These are phyloP conservation scores for Pleurotus pulmonarius DNA, from an alignment of 768 basidiomycete species.

Conservation along the genomic window DNA sequence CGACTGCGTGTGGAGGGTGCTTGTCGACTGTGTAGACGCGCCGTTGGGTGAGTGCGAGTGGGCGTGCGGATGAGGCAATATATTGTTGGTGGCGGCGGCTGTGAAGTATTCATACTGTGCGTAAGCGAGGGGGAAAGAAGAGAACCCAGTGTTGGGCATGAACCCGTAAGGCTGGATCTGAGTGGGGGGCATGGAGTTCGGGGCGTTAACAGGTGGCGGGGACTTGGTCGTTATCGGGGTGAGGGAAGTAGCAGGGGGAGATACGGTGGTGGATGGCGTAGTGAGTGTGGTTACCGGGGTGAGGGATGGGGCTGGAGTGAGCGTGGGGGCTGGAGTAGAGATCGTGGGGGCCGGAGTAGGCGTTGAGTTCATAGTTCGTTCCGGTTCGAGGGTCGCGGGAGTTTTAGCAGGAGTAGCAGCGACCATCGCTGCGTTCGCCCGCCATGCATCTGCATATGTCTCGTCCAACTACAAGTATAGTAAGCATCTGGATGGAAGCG, in stretches of 20 bases:
- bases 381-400: conserved; percentile 7
- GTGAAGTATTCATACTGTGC: conserved; percentile 12
- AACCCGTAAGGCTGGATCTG: conserved; percentile 14
- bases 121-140: conserved; percentile 17
- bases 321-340: conserved; percentile 7
- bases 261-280: conserved; percentile 7
- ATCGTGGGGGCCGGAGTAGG: conserved; percentile 8
- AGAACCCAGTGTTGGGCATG: conserved; percentile 9
- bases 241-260: conserved; percentile 7
- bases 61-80: background rate
- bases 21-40: background rate
- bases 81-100: background rate
- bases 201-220: conserved; percentile 13
- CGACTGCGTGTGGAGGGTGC: background rate
- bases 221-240: background rate
- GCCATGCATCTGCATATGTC: conserved; percentile 61
- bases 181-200: conserved; percentile 11
- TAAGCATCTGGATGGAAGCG: background rate
- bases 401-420: conserved; percentile 6
- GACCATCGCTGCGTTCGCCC: conserved; percentile 44
- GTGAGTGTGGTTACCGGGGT: conserved; percentile 8
- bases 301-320: conserved; percentile 12
- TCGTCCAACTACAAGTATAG: conserved; percentile 39
- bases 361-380: conserved; percentile 7
- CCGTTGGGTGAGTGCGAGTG: background rate